phyloP scores from a whole-genome alignment of 495 filamentous ascomycete species.

The Amorphotheca resinae region DNA sequence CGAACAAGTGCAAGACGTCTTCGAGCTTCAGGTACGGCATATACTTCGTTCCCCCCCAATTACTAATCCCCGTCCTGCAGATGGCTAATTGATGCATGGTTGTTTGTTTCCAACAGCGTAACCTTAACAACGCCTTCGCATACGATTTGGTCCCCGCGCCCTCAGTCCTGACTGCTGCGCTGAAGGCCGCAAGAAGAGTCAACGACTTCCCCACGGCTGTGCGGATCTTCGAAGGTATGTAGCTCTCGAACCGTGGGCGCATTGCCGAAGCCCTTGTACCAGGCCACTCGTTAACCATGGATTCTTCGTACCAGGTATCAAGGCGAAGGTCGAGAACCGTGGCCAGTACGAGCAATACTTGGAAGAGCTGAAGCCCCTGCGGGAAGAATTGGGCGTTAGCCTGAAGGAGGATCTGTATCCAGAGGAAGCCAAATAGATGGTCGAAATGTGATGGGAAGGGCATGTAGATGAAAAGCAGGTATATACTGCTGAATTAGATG shows the following conservation, averaged over 20 bases:
- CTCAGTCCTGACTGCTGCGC: conserved; percentile 79
- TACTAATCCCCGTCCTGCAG: conserved; percentile 2
- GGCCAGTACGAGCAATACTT: conserved; percentile 97
- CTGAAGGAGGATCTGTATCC: conserved; percentile 95
- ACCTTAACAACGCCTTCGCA: conserved; percentile 99
- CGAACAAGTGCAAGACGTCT: conserved; percentile 92
- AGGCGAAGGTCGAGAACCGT: conserved; percentile 98
- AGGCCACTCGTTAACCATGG: background rate
- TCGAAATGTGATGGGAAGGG: conserved; percentile 1
- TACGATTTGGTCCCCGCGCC: conserved; percentile 98
- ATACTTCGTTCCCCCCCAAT: background rate
- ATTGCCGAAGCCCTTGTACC: background rate
- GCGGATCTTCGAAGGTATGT: conserved; percentile 89
- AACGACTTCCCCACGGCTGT: conserved; percentile 98
- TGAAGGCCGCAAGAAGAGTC: conserved; percentile 84
- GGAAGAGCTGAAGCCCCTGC: conserved; percentile 76
- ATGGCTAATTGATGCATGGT: background rate
- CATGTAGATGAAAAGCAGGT: conserved; percentile 13
- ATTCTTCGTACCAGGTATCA: conserved; percentile 55
- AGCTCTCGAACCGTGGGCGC: background rate
- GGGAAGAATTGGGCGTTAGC: conserved; percentile 83
- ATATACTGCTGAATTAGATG: conserved; percentile 7
- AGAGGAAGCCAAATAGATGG: conserved; percentile 29
- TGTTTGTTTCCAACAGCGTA: conserved; percentile 63
- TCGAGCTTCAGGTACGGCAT: conserved; percentile 89